Conservation (phyloP, 305 asterid species). For the Salvia sclarea region DNA sequence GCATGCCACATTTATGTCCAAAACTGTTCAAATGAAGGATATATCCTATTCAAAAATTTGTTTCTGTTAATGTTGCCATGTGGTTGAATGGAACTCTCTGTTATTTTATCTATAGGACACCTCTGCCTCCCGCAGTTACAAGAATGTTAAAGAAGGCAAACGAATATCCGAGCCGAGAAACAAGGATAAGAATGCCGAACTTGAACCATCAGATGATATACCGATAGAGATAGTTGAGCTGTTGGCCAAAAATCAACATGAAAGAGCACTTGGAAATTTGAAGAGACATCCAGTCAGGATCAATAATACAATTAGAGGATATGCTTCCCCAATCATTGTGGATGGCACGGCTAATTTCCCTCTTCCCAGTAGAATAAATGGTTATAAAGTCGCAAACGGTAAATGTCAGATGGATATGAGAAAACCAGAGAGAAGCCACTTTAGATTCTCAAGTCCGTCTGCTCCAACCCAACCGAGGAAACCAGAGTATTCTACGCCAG, state of each 20-base stretch:
- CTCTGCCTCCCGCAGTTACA: slow-evolving; percentile 36
- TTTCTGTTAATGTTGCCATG: not conserved
- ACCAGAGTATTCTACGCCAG: slow-evolving; percentile 34
- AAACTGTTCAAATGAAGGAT: not conserved
- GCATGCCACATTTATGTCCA: not conserved
- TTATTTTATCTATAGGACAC: slow-evolving; percentile 39
- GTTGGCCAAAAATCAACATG: slow-evolving; percentile 67
- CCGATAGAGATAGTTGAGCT: slow-evolving; percentile 90
- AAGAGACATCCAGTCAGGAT: slow-evolving; percentile 33
- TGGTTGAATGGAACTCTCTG: slow-evolving; percentile 20
- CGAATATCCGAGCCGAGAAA: slow-evolving; percentile 34
- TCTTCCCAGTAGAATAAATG: slow-evolving; percentile 30
- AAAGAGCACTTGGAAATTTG: slow-evolving; percentile 48
- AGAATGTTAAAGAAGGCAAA: slow-evolving; percentile 39
- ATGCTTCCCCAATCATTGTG: slow-evolving; percentile 33
- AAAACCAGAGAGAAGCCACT: slow-evolving; percentile 34
- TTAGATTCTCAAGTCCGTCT: slow-evolving; percentile 39
- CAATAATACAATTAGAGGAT: slow-evolving; percentile 27
- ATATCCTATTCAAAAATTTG: not conserved
- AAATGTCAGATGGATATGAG: slow-evolving; percentile 26
- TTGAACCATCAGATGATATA: slow-evolving; percentile 60
- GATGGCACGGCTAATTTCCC: slow-evolving; percentile 35
- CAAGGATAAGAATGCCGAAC: slow-evolving; percentile 32
- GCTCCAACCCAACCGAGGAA: slow-evolving; percentile 43
- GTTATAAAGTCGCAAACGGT: slow-evolving; percentile 25